Conservation (phyloP, 768 basidiomycete genomes). For the Dentipellis sp. region DNA sequence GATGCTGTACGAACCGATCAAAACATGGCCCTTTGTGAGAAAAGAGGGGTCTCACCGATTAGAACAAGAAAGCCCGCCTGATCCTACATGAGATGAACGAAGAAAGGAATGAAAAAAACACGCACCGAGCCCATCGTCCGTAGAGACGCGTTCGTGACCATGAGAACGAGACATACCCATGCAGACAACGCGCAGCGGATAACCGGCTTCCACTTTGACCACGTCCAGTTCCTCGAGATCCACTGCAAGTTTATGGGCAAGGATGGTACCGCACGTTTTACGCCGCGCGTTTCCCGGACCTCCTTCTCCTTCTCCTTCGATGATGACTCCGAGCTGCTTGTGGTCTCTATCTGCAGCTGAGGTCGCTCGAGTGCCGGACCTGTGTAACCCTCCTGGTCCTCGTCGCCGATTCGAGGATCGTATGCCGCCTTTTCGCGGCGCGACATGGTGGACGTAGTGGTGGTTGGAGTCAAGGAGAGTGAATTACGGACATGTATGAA, state of each 20-base stretch:
- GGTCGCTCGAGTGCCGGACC: neutral
- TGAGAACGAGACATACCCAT: constrained; percentile 51
- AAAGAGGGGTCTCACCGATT: constrained; percentile 31
- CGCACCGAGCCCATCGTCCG: constrained; percentile 48
- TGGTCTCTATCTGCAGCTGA: neutral
- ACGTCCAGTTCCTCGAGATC: constrained; percentile 48
- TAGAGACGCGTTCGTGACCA: constrained; percentile 44
- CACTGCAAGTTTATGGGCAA: constrained; percentile 34
- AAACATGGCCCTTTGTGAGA: neutral
- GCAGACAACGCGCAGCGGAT: constrained; percentile 53
- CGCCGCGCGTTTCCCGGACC: neutral
- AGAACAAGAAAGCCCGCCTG: constrained; percentile 61
- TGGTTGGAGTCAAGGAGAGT: neutral
- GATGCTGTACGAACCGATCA: constrained; percentile 29
- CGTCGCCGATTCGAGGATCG: constrained; percentile 23
- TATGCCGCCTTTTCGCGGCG: neutral
- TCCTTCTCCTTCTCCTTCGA: neutral
- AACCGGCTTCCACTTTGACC: constrained; percentile 52
- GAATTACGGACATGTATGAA: too few species aligned
- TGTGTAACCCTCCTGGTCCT: constrained; percentile 11
- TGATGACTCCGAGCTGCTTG: neutral
- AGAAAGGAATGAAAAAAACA: constrained; percentile 4
- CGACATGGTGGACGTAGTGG: neutral
- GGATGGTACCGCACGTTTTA: neutral
- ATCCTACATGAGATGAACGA: neutral